Evolutionary conservation across 1,284 basidiomycete species (phyloP).

Genomic region (Ganoderma lucidum): DNA sequence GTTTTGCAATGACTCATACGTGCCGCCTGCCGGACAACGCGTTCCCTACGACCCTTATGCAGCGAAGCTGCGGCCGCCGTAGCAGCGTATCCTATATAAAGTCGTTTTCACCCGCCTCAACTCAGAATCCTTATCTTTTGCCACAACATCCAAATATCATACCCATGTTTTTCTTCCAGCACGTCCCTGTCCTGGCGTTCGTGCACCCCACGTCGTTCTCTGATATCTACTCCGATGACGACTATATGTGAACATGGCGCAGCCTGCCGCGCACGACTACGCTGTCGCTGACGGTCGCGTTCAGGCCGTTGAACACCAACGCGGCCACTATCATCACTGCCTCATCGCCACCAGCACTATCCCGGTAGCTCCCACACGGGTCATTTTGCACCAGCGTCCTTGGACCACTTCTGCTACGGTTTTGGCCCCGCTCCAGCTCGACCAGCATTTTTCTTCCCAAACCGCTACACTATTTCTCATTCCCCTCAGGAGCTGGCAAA

Average conservation of each 20-base stretch:
- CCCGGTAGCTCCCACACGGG: too few relatives aligned
- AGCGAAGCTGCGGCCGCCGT: slow-evolving; percentile 1
- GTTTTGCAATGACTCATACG: slow-evolving; percentile 25
- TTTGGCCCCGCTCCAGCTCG: neutral
- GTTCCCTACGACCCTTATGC: slow-evolving; percentile 23
- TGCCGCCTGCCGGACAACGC: slow-evolving; percentile 30
- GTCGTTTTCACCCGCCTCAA: neutral
- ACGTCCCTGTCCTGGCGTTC: slow-evolving; percentile 21
- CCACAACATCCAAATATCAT: slow-evolving; percentile 14
- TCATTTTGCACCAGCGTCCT: neutral
- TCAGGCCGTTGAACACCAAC: slow-evolving; percentile 23
- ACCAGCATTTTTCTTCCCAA: neutral
- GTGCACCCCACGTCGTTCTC: slow-evolving; percentile 6
- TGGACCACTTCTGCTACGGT: neutral
- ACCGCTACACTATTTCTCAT: neutral
- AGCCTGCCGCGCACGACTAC: slow-evolving; percentile 30
- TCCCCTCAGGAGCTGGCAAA: slow-evolving; percentile 17
- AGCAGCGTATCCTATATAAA: slow-evolving; percentile 19
- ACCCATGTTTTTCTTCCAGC: slow-evolving; percentile 35
- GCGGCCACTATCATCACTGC: slow-evolving; percentile 12
- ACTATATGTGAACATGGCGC: slow-evolving; percentile 24
- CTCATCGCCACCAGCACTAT: neutral
- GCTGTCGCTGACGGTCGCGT: slow-evolving; percentile 32
- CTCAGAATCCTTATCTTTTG: slow-evolving; percentile 2
- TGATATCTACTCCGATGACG: slow-evolving; percentile 16